A percentile compares a stretch with the other conserved stretches of the same genome.
Evolutionary conservation across 2,329 filamentous ascomycete genomes (phyloP).

Genomic region (Fusarium tuaranense): DNA sequence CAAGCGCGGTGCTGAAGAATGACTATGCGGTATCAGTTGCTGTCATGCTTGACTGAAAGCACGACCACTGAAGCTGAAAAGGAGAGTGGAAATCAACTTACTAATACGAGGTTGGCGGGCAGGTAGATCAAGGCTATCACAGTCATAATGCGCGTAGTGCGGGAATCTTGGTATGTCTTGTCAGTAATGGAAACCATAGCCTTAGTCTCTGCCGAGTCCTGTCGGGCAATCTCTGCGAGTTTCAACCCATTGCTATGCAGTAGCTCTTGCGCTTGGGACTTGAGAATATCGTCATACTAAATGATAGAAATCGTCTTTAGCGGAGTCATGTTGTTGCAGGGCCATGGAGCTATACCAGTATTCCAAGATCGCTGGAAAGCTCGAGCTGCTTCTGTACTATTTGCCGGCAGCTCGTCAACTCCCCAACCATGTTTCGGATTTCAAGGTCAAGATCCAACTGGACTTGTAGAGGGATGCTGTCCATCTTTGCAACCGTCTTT

Average conservation of each 20-base stretch:
- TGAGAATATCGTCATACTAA: conserved; percentile 1
- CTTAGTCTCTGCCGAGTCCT: not conserved
- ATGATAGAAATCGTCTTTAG: not conserved
- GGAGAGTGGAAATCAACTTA: not conserved
- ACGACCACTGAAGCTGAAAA: too few species aligned
- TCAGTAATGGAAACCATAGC: not conserved
- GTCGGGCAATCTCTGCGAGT: not conserved
- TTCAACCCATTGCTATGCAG: not conserved
- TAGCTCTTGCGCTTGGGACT: not conserved
- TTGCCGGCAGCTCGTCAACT: too few species aligned
- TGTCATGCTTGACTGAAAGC: too few species aligned
- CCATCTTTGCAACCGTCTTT: not conserved
- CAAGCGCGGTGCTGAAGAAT: too few species aligned
- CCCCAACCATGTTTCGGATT: too few species aligned
- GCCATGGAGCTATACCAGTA: not conserved
- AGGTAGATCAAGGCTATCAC: not conserved
- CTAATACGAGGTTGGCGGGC: not conserved
- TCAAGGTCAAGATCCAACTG: too few species aligned
- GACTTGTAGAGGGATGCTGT: too few species aligned
- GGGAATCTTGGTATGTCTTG: not conserved
- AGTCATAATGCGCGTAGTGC: not conserved
- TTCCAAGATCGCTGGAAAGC: too few species aligned
- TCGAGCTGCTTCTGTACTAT: too few species aligned
- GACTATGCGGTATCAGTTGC: too few species aligned
- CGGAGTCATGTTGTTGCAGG: not conserved